Conservation (phyloP, 805 yeast genomes). For the Metschnikowia lunata region DNA sequence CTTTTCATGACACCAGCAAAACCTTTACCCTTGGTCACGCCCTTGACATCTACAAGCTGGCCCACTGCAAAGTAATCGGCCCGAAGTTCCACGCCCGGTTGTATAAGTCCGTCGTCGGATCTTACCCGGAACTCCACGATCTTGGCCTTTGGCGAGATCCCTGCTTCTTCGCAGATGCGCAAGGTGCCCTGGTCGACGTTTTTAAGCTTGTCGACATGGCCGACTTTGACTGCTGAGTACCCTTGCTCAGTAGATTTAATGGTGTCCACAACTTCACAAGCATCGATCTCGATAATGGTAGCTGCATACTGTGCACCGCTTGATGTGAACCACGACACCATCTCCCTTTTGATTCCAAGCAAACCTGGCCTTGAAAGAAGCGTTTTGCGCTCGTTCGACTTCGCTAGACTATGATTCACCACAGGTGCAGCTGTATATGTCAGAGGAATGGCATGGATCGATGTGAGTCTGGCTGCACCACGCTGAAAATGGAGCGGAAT, state of each 20-base stretch:
- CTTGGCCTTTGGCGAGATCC: constrained; percentile 76
- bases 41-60: constrained; percentile 76
- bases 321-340: constrained; percentile 77
- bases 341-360: constrained; percentile 80
- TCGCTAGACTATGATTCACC: constrained; percentile 62
- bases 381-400: constrained; percentile 66
- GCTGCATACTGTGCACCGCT: constrained; percentile 73
- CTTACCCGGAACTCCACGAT: constrained; percentile 78
- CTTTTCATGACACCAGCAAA: constrained; percentile 98
- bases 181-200: constrained; percentile 56
- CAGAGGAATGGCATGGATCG: constrained; percentile 50
- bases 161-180: constrained; percentile 74
- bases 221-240: constrained; percentile 80
- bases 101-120: constrained; percentile 58
- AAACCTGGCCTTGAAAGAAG: constrained; percentile 79
- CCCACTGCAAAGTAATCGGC: constrained; percentile 86
- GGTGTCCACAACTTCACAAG: constrained; percentile 77
- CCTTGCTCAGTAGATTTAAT: constrained; percentile 74
- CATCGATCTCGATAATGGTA: constrained; percentile 81
- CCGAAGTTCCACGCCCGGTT: constrained; percentile 69
- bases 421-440: constrained; percentile 45
- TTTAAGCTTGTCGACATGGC: constrained; percentile 67
- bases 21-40: constrained; percentile 89
- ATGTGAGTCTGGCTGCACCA: constrained; percentile 42
- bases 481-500: constrained; percentile 13